Evolutionary conservation across 2,329 filamentous ascomycete genomes (phyloP), one percentile per base, ranked within the genome.

Genomic region (Hypoxylon sp.): DNA sequence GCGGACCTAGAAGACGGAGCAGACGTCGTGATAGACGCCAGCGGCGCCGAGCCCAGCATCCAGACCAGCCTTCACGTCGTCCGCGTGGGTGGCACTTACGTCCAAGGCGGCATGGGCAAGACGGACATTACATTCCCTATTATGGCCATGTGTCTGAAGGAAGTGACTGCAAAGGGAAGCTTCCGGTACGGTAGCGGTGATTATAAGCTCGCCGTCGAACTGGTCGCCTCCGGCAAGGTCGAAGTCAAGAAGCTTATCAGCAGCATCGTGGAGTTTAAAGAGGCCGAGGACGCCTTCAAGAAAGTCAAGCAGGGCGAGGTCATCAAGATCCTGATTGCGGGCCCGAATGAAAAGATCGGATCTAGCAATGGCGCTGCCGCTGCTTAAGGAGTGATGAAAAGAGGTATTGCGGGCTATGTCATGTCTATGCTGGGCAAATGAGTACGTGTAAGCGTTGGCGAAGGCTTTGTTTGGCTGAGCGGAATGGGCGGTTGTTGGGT

Each of bases 101-200:
- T 96, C 7, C 93, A 96, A 81, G 93, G 90, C 64, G 94, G 94
- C 59, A 97, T 97, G 93, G 95, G 95, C 75, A 91, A 91, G 77
- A 80, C 88, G 39, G 92, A 97, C 75, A 94, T 97, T 78, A 91
- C 81, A 7, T 97, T 97, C 83, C 95, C 95, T 54, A 97, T 98
- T 77, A 92, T 95, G 87, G 91, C 92, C 4, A 84, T 96, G 76
- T 96, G 94, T 78, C 85, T 90, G 53, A 97, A 97, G 82, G 95
- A 98, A 83, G 84, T 97, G 54, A 96, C 90, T 9, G 86, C 92
- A 48, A 92, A 91, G 76, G 95, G 95, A 21, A 94, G 90, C 68
- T 98, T 98, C 85, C 88, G 95, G 39, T 98, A 98, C 79, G 90
- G 90, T 2, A 87, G 88, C 58, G 94, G 94, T 19, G 95, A 97